Conservation (phyloP, 2,329 filamentous ascomycete species). For the Thielaviopsis punctulata region DNA sequence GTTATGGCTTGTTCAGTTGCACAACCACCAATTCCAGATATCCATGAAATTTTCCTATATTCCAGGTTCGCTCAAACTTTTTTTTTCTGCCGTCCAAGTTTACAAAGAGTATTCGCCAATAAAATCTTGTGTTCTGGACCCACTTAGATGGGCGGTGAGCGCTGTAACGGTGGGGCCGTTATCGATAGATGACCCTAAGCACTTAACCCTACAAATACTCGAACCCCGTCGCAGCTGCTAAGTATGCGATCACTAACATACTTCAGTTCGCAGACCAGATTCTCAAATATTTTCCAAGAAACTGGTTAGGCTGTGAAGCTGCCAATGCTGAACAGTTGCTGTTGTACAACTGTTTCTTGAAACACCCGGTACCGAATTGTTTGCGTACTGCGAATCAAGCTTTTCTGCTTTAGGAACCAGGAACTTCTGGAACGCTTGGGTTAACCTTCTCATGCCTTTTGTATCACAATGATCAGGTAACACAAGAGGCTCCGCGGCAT, state of each 20-base stretch:
- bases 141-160: conserved; percentile 8
- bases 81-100: conserved; percentile 13
- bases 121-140: not conserved
- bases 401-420: not conserved
- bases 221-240: too few species aligned
- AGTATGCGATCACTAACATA: too few species aligned
- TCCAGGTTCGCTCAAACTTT: conserved; percentile 11
- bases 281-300: too few species aligned
- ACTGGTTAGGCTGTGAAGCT: too few species aligned
- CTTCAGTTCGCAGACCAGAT: too few species aligned
- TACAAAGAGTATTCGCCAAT: conserved; percentile 2
- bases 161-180: not conserved
- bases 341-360: not conserved
- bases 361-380: not conserved
- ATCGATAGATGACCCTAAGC: not conserved
- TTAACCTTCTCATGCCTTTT: not conserved
- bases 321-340: too few species aligned
- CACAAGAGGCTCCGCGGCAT: not conserved
- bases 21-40: not conserved
- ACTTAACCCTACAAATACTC: not conserved
- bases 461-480: not conserved
- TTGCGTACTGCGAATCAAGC: not conserved
- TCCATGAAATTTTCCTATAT: conserved; percentile 9
- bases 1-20: not conserved
- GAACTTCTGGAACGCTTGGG: not conserved